Percentiles rank a stretch among this genome's conserved stretches.
Conservation (phyloP, 2,329 filamentous ascomycete genomes). For the Aspergillus vadensis region DNA sequence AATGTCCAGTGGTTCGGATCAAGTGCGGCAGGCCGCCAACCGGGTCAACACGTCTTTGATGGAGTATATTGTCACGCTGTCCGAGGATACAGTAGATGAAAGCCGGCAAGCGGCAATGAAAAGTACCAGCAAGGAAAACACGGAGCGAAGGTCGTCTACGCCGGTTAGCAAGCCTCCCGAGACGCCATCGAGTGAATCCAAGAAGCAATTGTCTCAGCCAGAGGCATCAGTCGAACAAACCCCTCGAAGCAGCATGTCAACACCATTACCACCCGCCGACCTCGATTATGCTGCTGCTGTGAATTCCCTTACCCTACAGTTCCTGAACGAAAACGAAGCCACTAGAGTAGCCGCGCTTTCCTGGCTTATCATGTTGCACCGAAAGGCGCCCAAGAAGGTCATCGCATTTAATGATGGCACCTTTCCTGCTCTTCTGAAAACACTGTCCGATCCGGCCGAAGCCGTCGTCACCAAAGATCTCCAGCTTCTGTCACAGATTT, state of each 20-base stretch:
- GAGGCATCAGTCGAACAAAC: slow-evolving; percentile 41
- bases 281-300: slow-evolving; percentile 97
- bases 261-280: slow-evolving; percentile 57
- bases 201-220: slow-evolving; percentile 32
- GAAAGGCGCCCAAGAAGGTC: slow-evolving; percentile 90
- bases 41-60: slow-evolving; percentile 89
- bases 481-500: slow-evolving; percentile 92
- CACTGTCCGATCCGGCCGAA: slow-evolving; percentile 90
- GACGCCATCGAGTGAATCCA: slow-evolving; percentile 29
- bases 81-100: slow-evolving; percentile 64
- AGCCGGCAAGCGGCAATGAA: slow-evolving; percentile 39
- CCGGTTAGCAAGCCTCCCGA: slow-evolving; percentile 35
- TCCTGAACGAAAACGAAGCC: slow-evolving; percentile 94
- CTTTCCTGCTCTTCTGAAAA: slow-evolving; percentile 94
- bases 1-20: slow-evolving; percentile 88
- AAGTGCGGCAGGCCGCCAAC: slow-evolving; percentile 82
- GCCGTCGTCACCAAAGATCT: slow-evolving; percentile 94
- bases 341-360: slow-evolving; percentile 90
- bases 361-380: slow-evolving; percentile 97
- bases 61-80: slow-evolving; percentile 89
- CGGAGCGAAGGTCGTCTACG: slow-evolving; percentile 48
- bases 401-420: slow-evolving; percentile 96
- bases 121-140: slow-evolving; percentile 44
- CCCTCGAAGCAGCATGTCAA: slow-evolving; percentile 51
- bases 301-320: slow-evolving; percentile 86